A percentile compares a stretch with the other conserved stretches of the same genome.
Conservation (phyloP, 768 basidiomycete species). For the Scleroderma citrinum region DNA sequence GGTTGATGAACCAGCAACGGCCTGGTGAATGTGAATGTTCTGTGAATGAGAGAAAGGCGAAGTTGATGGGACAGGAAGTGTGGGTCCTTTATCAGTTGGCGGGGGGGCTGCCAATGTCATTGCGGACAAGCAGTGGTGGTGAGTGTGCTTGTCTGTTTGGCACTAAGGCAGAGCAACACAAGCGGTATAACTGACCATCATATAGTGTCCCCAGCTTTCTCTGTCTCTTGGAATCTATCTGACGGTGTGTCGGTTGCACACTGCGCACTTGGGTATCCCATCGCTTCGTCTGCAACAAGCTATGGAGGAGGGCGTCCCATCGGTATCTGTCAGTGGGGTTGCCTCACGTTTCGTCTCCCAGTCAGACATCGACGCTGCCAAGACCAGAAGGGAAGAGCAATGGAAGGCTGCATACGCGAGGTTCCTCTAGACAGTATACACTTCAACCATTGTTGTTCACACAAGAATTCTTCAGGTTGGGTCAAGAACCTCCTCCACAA, state of each 20-base stretch:
- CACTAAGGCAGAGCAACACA: too few relatives aligned
- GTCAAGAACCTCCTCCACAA: slow-evolving; percentile 77
- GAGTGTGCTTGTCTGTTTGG: neutral
- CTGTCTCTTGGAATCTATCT: too few relatives aligned
- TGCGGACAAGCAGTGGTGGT: neutral
- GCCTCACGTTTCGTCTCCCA: slow-evolving; percentile 84
- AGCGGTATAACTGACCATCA: too few relatives aligned
- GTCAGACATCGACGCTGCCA: slow-evolving; percentile 69
- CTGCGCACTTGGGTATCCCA: too few relatives aligned
- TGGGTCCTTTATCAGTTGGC: slow-evolving; percentile 12
- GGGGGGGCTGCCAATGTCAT: slow-evolving; percentile 18
- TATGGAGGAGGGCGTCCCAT: slow-evolving; percentile 69
- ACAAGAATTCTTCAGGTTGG: slow-evolving; percentile 43
- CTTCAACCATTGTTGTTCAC: slow-evolving; percentile 3
- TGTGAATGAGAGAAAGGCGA: slow-evolving; percentile 23
- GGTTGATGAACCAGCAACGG: slow-evolving; percentile 33
- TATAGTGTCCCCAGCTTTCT: too few relatives aligned
- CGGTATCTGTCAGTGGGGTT: slow-evolving; percentile 63
- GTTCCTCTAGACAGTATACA: slow-evolving; percentile 28
- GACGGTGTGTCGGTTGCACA: too few relatives aligned
- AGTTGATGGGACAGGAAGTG: slow-evolving; percentile 22
- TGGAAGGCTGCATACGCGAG: slow-evolving; percentile 90
- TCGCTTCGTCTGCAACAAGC: neutral
- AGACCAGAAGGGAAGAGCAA: slow-evolving; percentile 68
- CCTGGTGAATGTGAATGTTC: slow-evolving; percentile 24